These are phyloP conservation scores for Pythium guiyangense DNA, from an alignment of 352 stramenopile species.

Conservation along the genomic window DNA sequence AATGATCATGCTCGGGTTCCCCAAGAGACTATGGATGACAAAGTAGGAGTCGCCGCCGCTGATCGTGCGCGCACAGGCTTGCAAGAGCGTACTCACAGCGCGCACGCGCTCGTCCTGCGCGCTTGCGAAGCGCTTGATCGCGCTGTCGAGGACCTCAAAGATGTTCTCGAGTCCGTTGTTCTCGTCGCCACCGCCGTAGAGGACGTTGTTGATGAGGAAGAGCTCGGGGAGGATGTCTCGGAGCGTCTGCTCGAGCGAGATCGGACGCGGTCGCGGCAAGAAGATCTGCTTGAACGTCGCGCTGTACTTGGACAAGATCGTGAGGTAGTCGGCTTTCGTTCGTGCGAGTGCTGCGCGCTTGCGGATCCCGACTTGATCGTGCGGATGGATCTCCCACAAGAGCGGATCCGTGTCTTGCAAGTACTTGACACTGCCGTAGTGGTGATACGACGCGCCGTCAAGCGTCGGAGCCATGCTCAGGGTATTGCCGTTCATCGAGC, in stretches of 20 bases:
- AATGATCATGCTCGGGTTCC: constrained; percentile 70
- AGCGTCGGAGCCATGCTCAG: constrained; percentile 14
- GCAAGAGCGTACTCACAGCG: constrained; percentile 59
- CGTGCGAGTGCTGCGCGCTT: constrained; percentile 56
- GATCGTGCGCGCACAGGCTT: constrained; percentile 72
- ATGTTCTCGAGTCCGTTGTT: constrained; percentile 73
- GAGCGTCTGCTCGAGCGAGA: constrained; percentile 74
- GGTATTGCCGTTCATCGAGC: constrained; percentile 5
- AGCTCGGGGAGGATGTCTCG: constrained; percentile 71
- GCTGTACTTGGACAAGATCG: constrained; percentile 58
- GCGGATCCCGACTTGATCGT: constrained; percentile 65
- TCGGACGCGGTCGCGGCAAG: constrained; percentile 56
- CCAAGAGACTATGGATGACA: constrained; percentile 67
- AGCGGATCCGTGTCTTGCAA: constrained; percentile 73
- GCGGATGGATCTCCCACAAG: constrained; percentile 81
- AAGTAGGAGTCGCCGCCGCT: constrained; percentile 80
- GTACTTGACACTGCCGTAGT: constrained; percentile 75
- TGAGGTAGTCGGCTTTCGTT: constrained; percentile 54
- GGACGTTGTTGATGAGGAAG: constrained; percentile 76
- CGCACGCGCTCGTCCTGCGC: constrained; percentile 60
- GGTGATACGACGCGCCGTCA: constrained; percentile 42
- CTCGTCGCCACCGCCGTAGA: constrained; percentile 63
- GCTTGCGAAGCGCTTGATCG: constrained; percentile 64
- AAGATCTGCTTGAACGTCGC: constrained; percentile 70
- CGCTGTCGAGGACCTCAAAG: constrained; percentile 69